phyloP scores from a whole-genome alignment of 2,329 filamentous ascomycete species.

The Aureobasidium sp. region DNA sequence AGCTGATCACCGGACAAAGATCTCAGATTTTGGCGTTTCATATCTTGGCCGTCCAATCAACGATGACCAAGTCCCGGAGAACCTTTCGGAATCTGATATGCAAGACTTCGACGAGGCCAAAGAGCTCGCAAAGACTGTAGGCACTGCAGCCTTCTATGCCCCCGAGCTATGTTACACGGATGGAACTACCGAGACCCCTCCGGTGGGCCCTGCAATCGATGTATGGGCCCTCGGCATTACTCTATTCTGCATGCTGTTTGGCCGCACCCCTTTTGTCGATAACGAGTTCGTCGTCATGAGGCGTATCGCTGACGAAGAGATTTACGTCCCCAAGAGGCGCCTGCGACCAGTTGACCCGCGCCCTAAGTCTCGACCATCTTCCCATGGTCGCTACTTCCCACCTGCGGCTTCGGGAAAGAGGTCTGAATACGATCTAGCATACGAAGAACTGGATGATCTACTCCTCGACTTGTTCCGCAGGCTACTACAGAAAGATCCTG shows the following conservation, averaged over 20 bases:
- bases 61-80: constrained; percentile 64
- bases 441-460: constrained; percentile 76
- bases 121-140: constrained; percentile 95
- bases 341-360: constrained; percentile 59
- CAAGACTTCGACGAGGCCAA: constrained; percentile 75
- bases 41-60: constrained; percentile 86
- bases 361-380: constrained; percentile 36
- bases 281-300: constrained; percentile 89
- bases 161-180: constrained; percentile 93
- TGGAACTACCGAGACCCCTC: constrained; percentile 61
- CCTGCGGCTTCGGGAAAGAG: constrained; percentile 55
- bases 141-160: constrained; percentile 94
- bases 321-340: constrained; percentile 75
- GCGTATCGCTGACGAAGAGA: constrained; percentile 85
- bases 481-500: constrained; percentile 82
- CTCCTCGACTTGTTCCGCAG: constrained; percentile 69
- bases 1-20: constrained; percentile 79
- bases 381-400: constrained; percentile 37
- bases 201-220: constrained; percentile 89
- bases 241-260: constrained; percentile 89
- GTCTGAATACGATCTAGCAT: constrained; percentile 67
- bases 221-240: constrained; percentile 97
- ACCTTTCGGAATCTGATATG: constrained; percentile 71
- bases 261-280: constrained; percentile 86
- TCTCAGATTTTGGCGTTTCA: constrained; percentile 97